These are phyloP conservation scores for Tulasnella sp. DNA, from an alignment of 768 basidiomycete genomes.

Conservation along the genomic window DNA sequence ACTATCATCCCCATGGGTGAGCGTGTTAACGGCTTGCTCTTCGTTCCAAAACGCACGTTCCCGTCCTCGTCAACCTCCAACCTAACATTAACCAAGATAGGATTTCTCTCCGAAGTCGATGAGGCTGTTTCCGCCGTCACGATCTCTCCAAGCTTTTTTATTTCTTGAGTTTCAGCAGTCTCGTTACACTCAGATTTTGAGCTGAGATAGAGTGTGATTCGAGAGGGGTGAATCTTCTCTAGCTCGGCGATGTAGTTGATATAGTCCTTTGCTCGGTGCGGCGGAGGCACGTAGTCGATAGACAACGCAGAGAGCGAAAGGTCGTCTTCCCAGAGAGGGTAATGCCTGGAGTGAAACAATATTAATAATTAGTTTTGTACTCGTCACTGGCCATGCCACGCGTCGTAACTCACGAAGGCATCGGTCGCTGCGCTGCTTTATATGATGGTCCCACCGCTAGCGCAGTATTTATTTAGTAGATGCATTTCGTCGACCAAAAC, in stretches of 20 bases:
- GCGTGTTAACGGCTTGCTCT: background rate
- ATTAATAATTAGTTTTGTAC: background rate
- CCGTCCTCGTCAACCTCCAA: background rate
- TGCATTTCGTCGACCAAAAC: background rate
- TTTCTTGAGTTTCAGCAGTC: background rate
- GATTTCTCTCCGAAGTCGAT: background rate
- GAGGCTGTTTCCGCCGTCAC: background rate
- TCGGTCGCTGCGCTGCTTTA: background rate
- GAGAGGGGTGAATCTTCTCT: slow-evolving; percentile 11
- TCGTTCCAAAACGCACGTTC: background rate
- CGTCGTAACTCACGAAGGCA: background rate
- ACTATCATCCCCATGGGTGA: too few species aligned
- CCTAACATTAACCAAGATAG: background rate
- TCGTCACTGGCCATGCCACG: too few species aligned
- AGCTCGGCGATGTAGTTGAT: background rate
- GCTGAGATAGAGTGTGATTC: background rate
- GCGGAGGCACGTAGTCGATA: background rate
- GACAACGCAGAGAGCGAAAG: background rate
- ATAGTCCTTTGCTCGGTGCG: background rate
- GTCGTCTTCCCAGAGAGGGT: background rate
- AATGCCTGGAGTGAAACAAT: background rate
- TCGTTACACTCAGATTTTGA: background rate
- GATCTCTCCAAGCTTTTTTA: background rate
- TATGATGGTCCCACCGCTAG: background rate
- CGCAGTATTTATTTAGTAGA: background rate